Conservation (phyloP, 345 rosid genomes). For the Raphanus sativus region DNA sequence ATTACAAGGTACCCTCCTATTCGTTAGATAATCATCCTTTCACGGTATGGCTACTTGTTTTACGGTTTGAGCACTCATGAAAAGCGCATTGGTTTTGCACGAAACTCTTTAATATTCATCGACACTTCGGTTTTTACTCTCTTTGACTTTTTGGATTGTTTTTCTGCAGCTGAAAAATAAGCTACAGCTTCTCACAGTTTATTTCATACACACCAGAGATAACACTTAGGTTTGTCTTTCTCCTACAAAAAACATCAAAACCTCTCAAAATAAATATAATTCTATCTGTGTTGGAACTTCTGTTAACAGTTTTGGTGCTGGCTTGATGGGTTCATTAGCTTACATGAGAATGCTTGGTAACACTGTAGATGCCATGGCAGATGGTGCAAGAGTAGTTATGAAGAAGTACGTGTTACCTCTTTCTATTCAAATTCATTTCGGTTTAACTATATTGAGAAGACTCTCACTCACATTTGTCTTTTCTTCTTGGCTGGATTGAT, state of each 20-base stretch:
- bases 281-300: not conserved
- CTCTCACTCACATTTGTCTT: not conserved
- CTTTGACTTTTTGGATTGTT: conserved; percentile 25
- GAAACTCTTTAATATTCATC: not conserved
- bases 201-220: conserved; percentile 81
- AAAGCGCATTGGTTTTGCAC: conserved; percentile 1
- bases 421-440: conserved; percentile 1
- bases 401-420: conserved; percentile 66
- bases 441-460: conserved; percentile 5
- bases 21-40: not conserved
- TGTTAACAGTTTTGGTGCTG: conserved; percentile 68
- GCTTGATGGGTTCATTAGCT: conserved; percentile 70
- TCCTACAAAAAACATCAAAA: not conserved
- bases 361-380: conserved; percentile 80
- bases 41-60: not conserved
- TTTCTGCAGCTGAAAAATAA: conserved; percentile 65
- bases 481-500: conserved; percentile 9
- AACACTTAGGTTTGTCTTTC: conserved; percentile 63
- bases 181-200: conserved; percentile 66
- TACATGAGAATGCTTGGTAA: conserved; percentile 89
- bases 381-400: conserved; percentile 71
- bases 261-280: not conserved
- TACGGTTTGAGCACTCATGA: not conserved
- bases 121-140: not conserved
- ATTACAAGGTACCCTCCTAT: conserved; percentile 59